Evolutionary conservation across 371 early-diverging fungal species (phyloP), one percentile per base, ranked within the genome.

Genomic region (Rhizopus arrhizus): DNA sequence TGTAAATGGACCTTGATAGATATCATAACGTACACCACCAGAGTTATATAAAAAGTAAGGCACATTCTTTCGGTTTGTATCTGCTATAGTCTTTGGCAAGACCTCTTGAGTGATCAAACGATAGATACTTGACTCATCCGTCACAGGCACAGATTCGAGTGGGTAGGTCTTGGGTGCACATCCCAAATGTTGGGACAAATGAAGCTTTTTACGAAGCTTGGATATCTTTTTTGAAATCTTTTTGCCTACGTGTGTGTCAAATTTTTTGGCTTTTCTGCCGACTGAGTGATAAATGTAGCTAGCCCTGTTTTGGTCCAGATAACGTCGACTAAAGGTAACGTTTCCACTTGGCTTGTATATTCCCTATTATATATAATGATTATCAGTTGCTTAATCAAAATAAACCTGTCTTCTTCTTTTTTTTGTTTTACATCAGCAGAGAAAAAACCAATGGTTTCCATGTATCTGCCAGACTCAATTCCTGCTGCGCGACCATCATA

Each of bases 361-460:
- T 9, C 72, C 62, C 74, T 68, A 52, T 9, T 43, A 43, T 36
- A n/a, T 16, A 15, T 3, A 58, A 31, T 29, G 1, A 29, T 29
- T 15, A 34, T 22, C 22, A 22, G 2, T 22, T 22, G 22, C 22
- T 22, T 22, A 22, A 22, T 22, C 22, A 22, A 22, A 22, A 22
- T 22, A 22, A 22, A 22, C 22, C 1, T 22, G 22, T 2, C 22
- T 22, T 22, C 22, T 22, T 22, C 2, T 22, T 22, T 22, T 22
- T 22, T 22, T 22, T 22, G n/a, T 13, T 60, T 66, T 66, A 68
- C 75, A 38, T 76, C 66, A 12, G 77, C 62, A 29, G 87, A 86
- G 65, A 83, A 69, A 65, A 78, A 85, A 3, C 83, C 87, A 51
- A 87, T 45, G n/a, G 87, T 82, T 45, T 87, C 85, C 68, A 87